A percentile compares a stretch with the other conserved stretches of the same genome.
These are phyloP conservation scores for Phytophthora pistaciae DNA, from an alignment of 352 stramenopile species.

Conservation along the genomic window DNA sequence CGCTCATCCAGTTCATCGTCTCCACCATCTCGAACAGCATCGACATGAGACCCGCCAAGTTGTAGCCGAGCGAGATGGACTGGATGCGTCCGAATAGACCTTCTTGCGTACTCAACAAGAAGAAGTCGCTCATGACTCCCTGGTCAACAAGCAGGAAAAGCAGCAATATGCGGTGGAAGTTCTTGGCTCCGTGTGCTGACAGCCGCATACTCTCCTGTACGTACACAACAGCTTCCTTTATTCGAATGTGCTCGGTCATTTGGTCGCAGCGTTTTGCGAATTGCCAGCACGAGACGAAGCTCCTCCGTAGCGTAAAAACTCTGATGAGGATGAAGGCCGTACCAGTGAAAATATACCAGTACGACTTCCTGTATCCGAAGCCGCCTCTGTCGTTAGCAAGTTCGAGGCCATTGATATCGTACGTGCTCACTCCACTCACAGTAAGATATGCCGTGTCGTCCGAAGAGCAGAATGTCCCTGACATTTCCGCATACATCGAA, in stretches of 20 bases:
- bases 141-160: slow-evolving; percentile 32
- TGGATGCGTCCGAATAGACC: slow-evolving; percentile 27
- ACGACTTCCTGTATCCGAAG: slow-evolving; percentile 28
- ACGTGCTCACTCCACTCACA: slow-evolving; percentile 15
- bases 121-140: slow-evolving; percentile 38
- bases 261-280: slow-evolving; percentile 21
- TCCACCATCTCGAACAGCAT: slow-evolving; percentile 44
- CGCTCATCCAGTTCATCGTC: slow-evolving; percentile 31
- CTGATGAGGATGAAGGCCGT: slow-evolving; percentile 23
- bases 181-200: slow-evolving; percentile 22
- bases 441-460: slow-evolving; percentile 23
- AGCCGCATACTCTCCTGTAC: slow-evolving; percentile 27
- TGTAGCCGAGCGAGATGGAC: slow-evolving; percentile 42
- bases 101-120: slow-evolving; percentile 35
- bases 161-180: slow-evolving; percentile 25
- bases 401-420: slow-evolving; percentile 27
- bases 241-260: slow-evolving; percentile 13
- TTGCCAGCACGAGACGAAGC: slow-evolving; percentile 18
- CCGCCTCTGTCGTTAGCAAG: slow-evolving; percentile 19
- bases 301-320: slow-evolving; percentile 22
- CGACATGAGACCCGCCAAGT: slow-evolving; percentile 33
- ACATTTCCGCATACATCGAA: slow-evolving; percentile 32
- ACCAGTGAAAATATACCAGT: slow-evolving; percentile 33
- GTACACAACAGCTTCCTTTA: slow-evolving; percentile 29
- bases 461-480: slow-evolving; percentile 18